phyloP scores from a whole-genome alignment of 371 early-diverging fungal species.

The Rhizopus arrhizus region DNA sequence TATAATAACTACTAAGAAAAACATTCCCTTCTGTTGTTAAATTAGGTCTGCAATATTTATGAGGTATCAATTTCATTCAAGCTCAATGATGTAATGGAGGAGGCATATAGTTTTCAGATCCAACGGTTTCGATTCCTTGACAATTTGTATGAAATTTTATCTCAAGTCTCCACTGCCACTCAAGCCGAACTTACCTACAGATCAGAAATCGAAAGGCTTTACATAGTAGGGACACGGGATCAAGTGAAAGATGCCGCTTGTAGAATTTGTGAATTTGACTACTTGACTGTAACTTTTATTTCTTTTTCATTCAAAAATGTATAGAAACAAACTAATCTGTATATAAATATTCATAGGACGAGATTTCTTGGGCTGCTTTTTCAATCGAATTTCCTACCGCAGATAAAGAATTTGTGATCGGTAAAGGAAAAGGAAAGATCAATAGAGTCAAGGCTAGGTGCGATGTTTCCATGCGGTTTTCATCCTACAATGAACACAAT shows the following conservation, averaged over 20 bases:
- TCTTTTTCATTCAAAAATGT: too few relatives aligned
- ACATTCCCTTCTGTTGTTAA: slow-evolving; percentile 47
- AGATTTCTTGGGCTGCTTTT: slow-evolving; percentile 21
- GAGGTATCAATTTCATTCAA: too few relatives aligned
- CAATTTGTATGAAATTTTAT: background rate
- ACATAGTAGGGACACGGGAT: background rate
- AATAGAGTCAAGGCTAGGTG: slow-evolving; percentile 37
- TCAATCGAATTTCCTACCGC: slow-evolving; percentile 74
- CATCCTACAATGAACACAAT: slow-evolving; percentile 65
- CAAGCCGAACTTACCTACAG: too few relatives aligned
- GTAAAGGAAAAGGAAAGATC: slow-evolving; percentile 93
- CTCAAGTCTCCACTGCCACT: too few relatives aligned
- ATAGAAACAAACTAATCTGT: too few relatives aligned
- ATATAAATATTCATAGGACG: too few relatives aligned
- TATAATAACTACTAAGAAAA: slow-evolving; percentile 58
- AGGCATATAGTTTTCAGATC: slow-evolving; percentile 3
- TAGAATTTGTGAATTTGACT: too few relatives aligned
- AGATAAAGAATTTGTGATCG: slow-evolving; percentile 86
- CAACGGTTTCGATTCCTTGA: background rate
- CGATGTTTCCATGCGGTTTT: too few relatives aligned
- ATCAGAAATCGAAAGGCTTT: too few relatives aligned
- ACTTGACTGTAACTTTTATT: too few relatives aligned
- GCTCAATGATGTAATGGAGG: slow-evolving; percentile 9
- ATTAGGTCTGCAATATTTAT: slow-evolving; percentile 25
- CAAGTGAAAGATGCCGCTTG: background rate